Evolutionary conservation across 2,329 filamentous ascomycete species (phyloP).

Genomic region (Penicillium thymicola): DNA sequence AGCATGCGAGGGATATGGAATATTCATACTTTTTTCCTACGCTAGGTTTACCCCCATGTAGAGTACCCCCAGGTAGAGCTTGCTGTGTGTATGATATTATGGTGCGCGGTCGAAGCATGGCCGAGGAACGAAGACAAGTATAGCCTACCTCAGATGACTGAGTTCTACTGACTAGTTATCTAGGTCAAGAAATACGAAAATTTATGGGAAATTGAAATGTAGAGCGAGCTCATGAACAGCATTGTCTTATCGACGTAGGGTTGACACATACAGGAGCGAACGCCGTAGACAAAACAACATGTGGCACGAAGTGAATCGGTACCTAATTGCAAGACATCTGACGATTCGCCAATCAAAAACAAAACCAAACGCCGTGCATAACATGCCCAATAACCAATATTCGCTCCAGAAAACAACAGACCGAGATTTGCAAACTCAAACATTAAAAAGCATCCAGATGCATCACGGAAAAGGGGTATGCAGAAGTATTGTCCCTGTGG

Average conservation of each 20-base stretch:
- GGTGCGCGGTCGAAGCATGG: background rate
- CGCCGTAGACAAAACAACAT: constrained; percentile 11
- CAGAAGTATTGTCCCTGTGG: constrained; percentile 14
- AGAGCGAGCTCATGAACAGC: constrained; percentile 11
- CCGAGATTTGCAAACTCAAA: constrained; percentile 5
- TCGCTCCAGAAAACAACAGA: constrained; percentile 22
- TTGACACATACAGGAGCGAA: constrained; percentile 14
- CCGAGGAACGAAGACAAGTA: background rate
- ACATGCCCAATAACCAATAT: constrained; percentile 24
- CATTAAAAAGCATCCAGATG: constrained; percentile 23
- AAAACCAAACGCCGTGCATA: constrained; percentile 28
- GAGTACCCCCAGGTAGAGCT: background rate
- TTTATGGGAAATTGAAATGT: background rate
- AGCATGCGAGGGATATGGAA: background rate
- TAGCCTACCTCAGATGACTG: background rate
- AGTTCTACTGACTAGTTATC: background rate
- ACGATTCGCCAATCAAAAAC: constrained; percentile 17
- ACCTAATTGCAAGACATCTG: constrained; percentile 20
- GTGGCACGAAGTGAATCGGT: constrained; percentile 6
- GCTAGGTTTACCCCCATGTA: background rate
- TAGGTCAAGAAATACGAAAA: background rate
- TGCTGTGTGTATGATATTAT: no score
- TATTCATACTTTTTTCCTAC: background rate
- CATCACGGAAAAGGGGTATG: constrained; percentile 23
- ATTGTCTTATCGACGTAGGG: constrained; percentile 23